Evolutionary conservation across 176 grass and related monocot genomes (phyloP).

Genomic region (Avena sativa): DNA sequence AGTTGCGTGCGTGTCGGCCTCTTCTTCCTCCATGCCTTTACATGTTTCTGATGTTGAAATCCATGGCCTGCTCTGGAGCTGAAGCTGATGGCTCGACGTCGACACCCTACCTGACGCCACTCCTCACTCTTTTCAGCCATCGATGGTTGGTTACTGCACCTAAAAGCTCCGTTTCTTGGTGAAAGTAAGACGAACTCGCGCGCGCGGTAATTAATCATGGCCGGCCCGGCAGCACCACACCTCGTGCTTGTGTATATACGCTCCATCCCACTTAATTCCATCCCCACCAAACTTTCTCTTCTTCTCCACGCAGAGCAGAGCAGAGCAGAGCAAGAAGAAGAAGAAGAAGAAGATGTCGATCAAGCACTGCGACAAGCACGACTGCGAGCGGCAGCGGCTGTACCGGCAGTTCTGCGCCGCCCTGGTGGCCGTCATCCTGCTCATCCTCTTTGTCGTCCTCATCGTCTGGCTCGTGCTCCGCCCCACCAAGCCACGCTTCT

Average conservation of each 20-base stretch:
- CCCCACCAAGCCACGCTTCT: slow-evolving; percentile 66
- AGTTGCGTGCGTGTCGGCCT: slow-evolving; percentile 13
- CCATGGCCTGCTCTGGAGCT: slow-evolving; percentile 18
- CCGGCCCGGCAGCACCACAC: neutral
- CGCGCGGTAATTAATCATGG: slow-evolving; percentile 25
- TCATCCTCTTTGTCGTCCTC: slow-evolving; percentile 52
- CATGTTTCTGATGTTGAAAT: slow-evolving; percentile 19
- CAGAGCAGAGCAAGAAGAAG: neutral
- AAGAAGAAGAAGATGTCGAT: slow-evolving; percentile 45
- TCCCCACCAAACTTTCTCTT: neutral
- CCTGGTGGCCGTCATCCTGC: slow-evolving; percentile 12
- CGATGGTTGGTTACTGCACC: neutral
- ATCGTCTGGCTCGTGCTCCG: slow-evolving; percentile 74
- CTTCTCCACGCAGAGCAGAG: neutral
- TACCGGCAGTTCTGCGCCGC: slow-evolving; percentile 37
- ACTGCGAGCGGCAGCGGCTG: slow-evolving; percentile 41
- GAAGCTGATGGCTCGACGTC: slow-evolving; percentile 1
- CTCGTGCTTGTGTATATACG: neutral
- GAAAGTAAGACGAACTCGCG: slow-evolving; percentile 11
- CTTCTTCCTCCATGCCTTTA: slow-evolving; percentile 20
- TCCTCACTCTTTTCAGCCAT: slow-evolving; percentile 36
- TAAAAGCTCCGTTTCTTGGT: slow-evolving; percentile 18
- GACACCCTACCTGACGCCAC: slow-evolving; percentile 36
- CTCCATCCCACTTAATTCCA: slow-evolving; percentile 2
- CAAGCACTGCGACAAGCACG: slow-evolving; percentile 72